These are phyloP conservation scores for Neocallimastix lanati DNA, from an alignment of 192 early-diverging fungal genomes.

Conservation along the genomic window DNA sequence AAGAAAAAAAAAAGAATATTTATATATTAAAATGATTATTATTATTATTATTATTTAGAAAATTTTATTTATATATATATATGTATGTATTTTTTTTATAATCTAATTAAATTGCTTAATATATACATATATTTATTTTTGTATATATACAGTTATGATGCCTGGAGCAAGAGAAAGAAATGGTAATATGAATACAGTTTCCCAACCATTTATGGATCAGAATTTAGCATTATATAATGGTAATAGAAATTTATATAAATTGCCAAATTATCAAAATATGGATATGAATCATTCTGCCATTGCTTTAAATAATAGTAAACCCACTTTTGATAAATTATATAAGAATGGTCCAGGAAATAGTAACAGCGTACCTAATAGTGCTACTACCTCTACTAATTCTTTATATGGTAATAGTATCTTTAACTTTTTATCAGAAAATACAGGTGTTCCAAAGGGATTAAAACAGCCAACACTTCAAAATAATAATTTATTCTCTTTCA, in stretches of 20 bases:
- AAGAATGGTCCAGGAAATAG: not conserved
- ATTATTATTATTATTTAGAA: no score
- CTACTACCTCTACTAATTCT: no score
- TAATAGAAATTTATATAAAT: not conserved
- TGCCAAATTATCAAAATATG: not conserved
- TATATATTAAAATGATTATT: no score
- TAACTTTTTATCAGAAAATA: not conserved
- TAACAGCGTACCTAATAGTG: no score
- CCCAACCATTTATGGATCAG: not conserved
- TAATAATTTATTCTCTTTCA: not conserved
- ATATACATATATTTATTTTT: no score
- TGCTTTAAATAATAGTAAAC: not conserved
- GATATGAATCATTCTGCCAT: not conserved
- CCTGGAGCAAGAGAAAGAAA: not conserved
- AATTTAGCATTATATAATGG: not conserved
- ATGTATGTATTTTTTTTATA: no score
- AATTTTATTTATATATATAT: no score
- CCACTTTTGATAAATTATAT: not conserved
- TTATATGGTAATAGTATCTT: no score
- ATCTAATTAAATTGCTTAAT: no score
- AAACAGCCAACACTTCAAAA: not conserved
- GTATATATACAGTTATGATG: not conserved
- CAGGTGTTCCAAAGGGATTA: not conserved
- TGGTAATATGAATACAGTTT: not conserved
- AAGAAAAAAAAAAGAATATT: no score